Evolutionary conservation across 2,329 filamentous ascomycete genomes (phyloP), one percentile per base, ranked within the genome.

Genomic region (Exophiala calicioides): DNA sequence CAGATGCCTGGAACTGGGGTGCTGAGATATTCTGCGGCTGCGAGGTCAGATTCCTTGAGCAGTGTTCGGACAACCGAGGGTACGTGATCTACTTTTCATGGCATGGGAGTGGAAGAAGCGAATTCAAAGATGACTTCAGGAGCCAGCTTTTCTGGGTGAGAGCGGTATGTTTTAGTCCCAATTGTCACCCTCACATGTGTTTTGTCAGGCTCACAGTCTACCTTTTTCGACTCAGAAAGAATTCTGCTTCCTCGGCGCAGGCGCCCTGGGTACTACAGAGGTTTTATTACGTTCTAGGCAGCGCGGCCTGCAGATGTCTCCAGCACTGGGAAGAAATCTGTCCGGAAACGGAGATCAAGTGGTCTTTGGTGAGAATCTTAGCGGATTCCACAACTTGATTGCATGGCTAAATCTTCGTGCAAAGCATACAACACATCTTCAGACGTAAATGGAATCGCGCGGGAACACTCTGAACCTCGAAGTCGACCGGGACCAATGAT

Each of bases 1-100:
- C 21, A n/a, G 43, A 46, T 30, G 43, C 43, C 3, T 46, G 43
- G 43, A 46, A 46, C 24, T 46, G 43, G 43, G 43, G 43, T 10
- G 34, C 43, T 15, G 43, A 46, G 15, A 39, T 46, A 33, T 46
- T 46, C 18, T 46, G 43, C 20, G 34, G 34, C 26, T 46, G 43
- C 15, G 43, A 46, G 20, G 43, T 29, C 13, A 24, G 43, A 24
- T 46, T 26, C 29, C 26, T 46, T 19, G 33, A 46, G 35, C 31
- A 38, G 10, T 29, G 34, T 15, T 29, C 43, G 7, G 34, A 26
- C 5, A 18, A 39, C 10, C 34, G 39, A 5, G 43, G 43, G 5
- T 46, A 46, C 18, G 18, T 39, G 3, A 23, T 46, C 10, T 46
- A 30, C n/a, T 46, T 46, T 27, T 24, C 43, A 18, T 46, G 34